Conservation (phyloP, 306 rosid species). For the Prinsepia uniflora region DNA sequence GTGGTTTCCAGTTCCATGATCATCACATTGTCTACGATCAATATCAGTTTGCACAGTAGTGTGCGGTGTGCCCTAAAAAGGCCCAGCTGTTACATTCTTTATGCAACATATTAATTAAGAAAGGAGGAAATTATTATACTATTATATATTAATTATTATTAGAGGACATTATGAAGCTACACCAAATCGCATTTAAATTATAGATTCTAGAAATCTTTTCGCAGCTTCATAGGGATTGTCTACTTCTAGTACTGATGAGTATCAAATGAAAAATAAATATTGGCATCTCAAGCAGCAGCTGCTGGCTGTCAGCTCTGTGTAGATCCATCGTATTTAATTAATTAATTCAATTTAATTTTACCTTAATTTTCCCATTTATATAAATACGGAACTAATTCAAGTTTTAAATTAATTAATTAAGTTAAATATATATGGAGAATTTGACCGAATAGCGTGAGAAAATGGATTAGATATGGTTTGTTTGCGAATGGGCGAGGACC, state of each 20-base stretch:
- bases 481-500: constrained; percentile 28
- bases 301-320: not conserved
- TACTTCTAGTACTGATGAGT: not conserved
- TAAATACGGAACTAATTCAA: not conserved
- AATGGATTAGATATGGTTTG: constrained; percentile 11
- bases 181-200: constrained; percentile 29
- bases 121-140: constrained; percentile 11
- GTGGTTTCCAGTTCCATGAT: constrained; percentile 55
- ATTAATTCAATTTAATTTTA: not conserved
- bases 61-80: constrained; percentile 35
- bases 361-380: not conserved
- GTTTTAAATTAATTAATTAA: no score
- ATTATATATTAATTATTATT: not conserved
- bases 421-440: constrained; percentile 21
- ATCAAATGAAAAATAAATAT: constrained; percentile 3
- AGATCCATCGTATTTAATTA: not conserved
- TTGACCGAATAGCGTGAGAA: constrained; percentile 28
- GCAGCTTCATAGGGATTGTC: constrained; percentile 29
- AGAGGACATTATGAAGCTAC: constrained; percentile 4
- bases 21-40: constrained; percentile 32
- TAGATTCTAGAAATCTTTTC: constrained; percentile 20
- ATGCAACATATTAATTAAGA: constrained; percentile 21
- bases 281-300: constrained; percentile 10
- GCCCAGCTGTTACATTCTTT: constrained; percentile 52
- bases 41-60: constrained; percentile 23